These are phyloP conservation scores for Trametopsis cervina DNA, from an alignment of 768 basidiomycete genomes.

Conservation along the genomic window DNA sequence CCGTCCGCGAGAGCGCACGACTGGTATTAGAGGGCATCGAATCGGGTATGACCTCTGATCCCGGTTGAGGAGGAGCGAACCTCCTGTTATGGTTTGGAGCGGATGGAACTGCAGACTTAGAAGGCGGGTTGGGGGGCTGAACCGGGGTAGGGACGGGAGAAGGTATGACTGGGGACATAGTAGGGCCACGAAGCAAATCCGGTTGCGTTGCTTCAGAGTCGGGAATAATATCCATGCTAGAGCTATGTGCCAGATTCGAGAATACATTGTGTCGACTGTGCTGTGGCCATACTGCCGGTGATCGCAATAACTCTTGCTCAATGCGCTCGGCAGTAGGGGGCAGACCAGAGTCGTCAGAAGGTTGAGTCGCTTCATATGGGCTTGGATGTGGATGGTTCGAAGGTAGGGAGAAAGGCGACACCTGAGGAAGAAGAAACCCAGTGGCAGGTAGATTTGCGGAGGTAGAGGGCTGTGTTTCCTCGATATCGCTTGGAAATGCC, in stretches of 20 bases:
- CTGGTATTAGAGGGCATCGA: no score
- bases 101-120: no score
- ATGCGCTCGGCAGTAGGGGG: not conserved
- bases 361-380: slow-evolving; percentile 4
- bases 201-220: slow-evolving; percentile 53
- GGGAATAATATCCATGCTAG: slow-evolving; percentile 45
- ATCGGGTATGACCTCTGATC: no score
- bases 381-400: no score
- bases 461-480: slow-evolving; percentile 20
- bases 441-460: slow-evolving; percentile 10
- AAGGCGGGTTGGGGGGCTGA: no score
- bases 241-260: slow-evolving; percentile 8
- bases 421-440: not conserved
- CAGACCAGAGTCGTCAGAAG: not conserved
- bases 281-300: not conserved
- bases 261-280: slow-evolving; percentile 7
- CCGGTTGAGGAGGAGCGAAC: no score
- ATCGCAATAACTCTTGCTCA: not conserved
- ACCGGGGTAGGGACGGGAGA: not conserved
- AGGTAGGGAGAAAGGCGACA: not conserved
- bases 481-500: not conserved
- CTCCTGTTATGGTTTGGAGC: no score
- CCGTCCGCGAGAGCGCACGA: no score
- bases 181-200: not conserved
- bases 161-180: slow-evolving; percentile 14